phyloP scores from a whole-genome alignment of 805 yeast genomes.

The Ogataea chonburiensis region DNA sequence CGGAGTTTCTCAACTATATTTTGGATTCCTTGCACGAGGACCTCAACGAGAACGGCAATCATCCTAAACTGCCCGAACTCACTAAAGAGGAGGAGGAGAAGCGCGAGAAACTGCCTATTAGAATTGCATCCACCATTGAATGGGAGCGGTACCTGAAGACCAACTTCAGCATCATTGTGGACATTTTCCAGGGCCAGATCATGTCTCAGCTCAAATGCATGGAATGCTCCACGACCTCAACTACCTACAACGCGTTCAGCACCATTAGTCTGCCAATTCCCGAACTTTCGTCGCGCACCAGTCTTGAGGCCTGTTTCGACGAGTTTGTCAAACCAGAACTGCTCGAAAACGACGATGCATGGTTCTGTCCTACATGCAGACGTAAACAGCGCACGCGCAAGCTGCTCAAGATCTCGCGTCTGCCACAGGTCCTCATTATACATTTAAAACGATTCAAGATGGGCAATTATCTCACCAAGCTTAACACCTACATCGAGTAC shows the following conservation, averaged over 20 bases:
- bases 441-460: conserved; percentile 80
- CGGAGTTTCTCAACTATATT: conserved; percentile 73
- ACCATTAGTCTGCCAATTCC: conserved; percentile 82
- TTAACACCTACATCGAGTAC: conserved; percentile 64
- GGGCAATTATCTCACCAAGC: conserved; percentile 51
- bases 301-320: conserved; percentile 65
- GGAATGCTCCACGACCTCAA: conserved; percentile 71
- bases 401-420: conserved; percentile 66
- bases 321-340: conserved; percentile 75
- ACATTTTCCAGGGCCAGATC: conserved; percentile 85
- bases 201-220: conserved; percentile 74
- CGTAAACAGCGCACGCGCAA: conserved; percentile 62
- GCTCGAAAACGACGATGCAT: conserved; percentile 73
- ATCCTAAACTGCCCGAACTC: conserved; percentile 54
- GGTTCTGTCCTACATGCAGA: conserved; percentile 82
- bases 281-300: conserved; percentile 30
- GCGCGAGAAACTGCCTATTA: conserved; percentile 69
- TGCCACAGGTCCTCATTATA: conserved; percentile 77
- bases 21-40: conserved; percentile 83
- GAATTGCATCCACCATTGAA: conserved; percentile 83
- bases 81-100: conserved; percentile 68
- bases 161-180: conserved; percentile 77
- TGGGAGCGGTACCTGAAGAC: conserved; percentile 86
- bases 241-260: conserved; percentile 82
- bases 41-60: conserved; percentile 63